Percentiles rank a stretch among this genome's conserved stretches.
phyloP scores from a whole-genome alignment of 1,284 basidiomycete species.

The Marasmius sp. region DNA sequence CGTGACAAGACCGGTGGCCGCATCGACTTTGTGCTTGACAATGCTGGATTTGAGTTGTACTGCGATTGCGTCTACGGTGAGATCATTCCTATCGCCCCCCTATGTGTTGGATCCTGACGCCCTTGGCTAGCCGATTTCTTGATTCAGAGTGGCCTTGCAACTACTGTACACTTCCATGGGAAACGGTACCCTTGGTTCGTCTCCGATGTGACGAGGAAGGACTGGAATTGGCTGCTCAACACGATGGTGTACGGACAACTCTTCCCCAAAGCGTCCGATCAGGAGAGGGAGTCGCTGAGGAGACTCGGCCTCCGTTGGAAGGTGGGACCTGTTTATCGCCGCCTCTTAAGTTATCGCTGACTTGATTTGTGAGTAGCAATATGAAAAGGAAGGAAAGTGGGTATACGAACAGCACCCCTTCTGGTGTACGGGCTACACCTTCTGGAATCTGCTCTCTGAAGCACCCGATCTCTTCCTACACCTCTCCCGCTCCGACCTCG shows the following conservation, averaged over 20 bases:
- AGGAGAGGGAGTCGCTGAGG: constrained; percentile 81
- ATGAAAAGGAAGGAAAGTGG: constrained; percentile 92
- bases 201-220: constrained; percentile 95
- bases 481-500: constrained; percentile 87
- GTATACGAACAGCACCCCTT: constrained; percentile 96
- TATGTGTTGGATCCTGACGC: not conserved
- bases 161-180: constrained; percentile 88
- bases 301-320: constrained; percentile 91
- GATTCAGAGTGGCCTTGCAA: constrained; percentile 88
- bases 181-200: constrained; percentile 93
- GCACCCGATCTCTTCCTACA: constrained; percentile 95
- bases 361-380: constrained; percentile 58
- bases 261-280: constrained; percentile 79
- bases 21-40: constrained; percentile 89
- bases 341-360: not conserved
- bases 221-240: constrained; percentile 95
- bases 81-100: constrained; percentile 19
- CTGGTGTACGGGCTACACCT: constrained; percentile 96
- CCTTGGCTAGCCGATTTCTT: constrained; percentile 74
- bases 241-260: constrained; percentile 86
- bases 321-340: constrained; percentile 35
- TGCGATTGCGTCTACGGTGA: constrained; percentile 94
- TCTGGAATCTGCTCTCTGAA: constrained; percentile 89
- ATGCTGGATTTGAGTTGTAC: constrained; percentile 93
- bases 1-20: constrained; percentile 74